A percentile compares a stretch with the other conserved stretches of the same genome.
Evolutionary conservation across 192 early-diverging fungal genomes (phyloP).

Genomic region (Coemansia asiatica): DNA sequence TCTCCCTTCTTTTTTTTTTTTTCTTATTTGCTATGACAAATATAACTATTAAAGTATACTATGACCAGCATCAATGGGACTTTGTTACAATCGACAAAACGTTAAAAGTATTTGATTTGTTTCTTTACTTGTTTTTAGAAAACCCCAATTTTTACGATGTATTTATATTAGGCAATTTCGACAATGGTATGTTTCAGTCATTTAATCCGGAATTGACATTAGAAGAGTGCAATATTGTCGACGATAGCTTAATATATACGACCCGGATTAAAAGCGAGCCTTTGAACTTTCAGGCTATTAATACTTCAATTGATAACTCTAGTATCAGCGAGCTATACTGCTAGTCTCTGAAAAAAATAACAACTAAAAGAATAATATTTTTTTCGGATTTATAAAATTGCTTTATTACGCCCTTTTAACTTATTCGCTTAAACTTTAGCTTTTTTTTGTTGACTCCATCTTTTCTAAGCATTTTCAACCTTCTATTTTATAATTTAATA

Average conservation of each 20-base stretch:
- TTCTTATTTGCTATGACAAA: constrained; percentile 3
- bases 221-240: background rate
- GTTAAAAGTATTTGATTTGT: constrained; percentile 2
- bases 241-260: constrained; percentile 4
- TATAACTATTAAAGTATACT: constrained; percentile 13
- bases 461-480: background rate
- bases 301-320: background rate
- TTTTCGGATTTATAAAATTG: no score
- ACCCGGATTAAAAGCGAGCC: constrained; percentile 5
- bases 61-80: constrained; percentile 14
- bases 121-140: constrained; percentile 3
- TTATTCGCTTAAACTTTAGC: no score
- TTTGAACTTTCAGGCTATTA: background rate
- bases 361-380: background rate
- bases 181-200: constrained; percentile 2
- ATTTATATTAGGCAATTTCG: background rate
- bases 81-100: constrained; percentile 8
- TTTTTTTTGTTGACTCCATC: background rate
- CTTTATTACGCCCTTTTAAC: no score
- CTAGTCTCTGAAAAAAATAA: background rate
- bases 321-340: background rate
- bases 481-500: no score
- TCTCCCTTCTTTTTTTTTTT: background rate
- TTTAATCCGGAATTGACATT: background rate
- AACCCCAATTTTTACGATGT: constrained; percentile 16